Percentiles rank a stretch among this genome's conserved stretches.
Evolutionary conservation across 441 rosid genomes (phyloP).

Genomic region (Erysimum cheiri): DNA sequence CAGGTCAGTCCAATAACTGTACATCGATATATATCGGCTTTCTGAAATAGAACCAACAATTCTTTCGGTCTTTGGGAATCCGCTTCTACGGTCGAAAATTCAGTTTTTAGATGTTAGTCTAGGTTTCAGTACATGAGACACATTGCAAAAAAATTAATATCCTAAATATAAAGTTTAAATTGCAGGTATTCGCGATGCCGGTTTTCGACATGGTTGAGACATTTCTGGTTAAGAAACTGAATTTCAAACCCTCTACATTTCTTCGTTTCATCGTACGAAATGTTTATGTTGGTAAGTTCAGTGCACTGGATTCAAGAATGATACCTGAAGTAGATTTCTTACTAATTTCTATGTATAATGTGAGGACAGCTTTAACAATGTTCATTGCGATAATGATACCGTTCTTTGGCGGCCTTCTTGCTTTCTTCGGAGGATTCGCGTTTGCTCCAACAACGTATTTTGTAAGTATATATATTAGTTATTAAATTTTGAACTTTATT

Average conservation of each 20-base stretch:
- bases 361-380: constrained; percentile 58
- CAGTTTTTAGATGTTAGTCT: background rate
- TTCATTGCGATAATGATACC: constrained; percentile 65
- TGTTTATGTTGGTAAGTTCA: constrained; percentile 61
- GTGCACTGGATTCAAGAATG: background rate
- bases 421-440: constrained; percentile 80
- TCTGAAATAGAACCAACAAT: background rate
- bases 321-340: background rate
- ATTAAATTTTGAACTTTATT: background rate
- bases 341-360: background rate
- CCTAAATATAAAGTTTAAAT: background rate
- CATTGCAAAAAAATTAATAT: background rate
- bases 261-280: constrained; percentile 61
- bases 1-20: constrained; percentile 49
- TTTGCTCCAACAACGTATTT: constrained; percentile 78
- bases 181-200: constrained; percentile 71
- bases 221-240: constrained; percentile 56
- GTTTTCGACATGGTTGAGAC: constrained; percentile 80
- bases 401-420: constrained; percentile 76
- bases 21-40: background rate
- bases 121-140: background rate
- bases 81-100: background rate
- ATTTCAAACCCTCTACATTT: constrained; percentile 47
- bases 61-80: background rate
- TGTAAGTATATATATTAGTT: constrained; percentile 46